Evolutionary conservation across 306 rosid species (phyloP), one percentile per base, ranked within the genome.

Genomic region (Aeschynomene evenia): DNA sequence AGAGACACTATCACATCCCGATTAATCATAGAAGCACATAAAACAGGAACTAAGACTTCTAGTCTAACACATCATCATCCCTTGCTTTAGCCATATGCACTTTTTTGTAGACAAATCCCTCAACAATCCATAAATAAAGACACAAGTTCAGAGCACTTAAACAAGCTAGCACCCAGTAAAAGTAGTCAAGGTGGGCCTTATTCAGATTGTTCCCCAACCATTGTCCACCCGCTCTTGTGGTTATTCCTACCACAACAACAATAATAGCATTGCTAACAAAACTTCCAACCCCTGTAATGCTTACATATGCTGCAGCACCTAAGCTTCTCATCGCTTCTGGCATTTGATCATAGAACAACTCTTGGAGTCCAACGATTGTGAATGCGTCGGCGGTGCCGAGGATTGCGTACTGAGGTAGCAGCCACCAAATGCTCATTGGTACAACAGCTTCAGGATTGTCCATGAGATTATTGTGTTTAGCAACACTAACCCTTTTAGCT

Each of bases 341-440:
- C 87, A 87, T 82, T 61, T 87, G 84, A 10, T 69, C 79, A 31
- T 87, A 84, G 72, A 84, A 82, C 23, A 84, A 45, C 15, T 84
- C 83, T 51, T 84, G 89, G 5, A 84, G 73, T 15, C 89, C 92
- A 1, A 84, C 70, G 0, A 74, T 14, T 1, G 89, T 6, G 13
- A 84, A 73, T 5, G 84, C 81, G 7, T 82, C 81, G 0, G 84
- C 52, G 2, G 72, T 26, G 0, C 89, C 84, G 0, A 64, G 62
- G 0, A 82, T 19, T 8, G 77, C 4, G 58, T 75, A 87, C 7
- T 87, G 92, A 14, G 92, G 92, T 6, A 87, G 83, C 22, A 87
- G 9, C 92, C 89, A 87, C 87, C 87, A 84, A 16, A 80, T 56
- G 14, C 33, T 69, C 58, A 87, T 84, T 9, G 82, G 87, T 1